Evolutionary conservation across 768 basidiomycete species (phyloP).

Genomic region (Rhodotorula sphaerocarpa): DNA sequence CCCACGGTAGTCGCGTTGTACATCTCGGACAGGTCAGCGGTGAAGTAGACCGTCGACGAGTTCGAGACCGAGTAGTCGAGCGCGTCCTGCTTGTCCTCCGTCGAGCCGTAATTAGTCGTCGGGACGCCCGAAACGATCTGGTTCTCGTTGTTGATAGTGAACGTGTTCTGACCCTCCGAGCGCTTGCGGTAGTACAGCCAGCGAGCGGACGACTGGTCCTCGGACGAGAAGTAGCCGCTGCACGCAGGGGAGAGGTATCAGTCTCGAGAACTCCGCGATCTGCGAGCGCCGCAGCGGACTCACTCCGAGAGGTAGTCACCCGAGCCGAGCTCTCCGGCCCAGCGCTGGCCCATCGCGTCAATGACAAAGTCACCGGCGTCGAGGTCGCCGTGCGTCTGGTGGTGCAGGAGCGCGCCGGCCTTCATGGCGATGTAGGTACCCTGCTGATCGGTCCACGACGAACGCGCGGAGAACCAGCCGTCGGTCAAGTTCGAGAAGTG

Average conservation of each 20-base stretch:
- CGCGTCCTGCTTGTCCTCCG: constrained; percentile 60
- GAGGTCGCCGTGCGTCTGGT: constrained; percentile 74
- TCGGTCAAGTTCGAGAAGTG: constrained; percentile 65
- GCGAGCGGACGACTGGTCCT: constrained; percentile 55
- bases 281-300: not conserved
- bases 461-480: constrained; percentile 86
- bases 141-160: constrained; percentile 65
- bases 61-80: constrained; percentile 67
- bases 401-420: constrained; percentile 66
- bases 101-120: constrained; percentile 56
- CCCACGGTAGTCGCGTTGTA: constrained; percentile 53
- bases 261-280: too few relatives aligned
- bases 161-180: constrained; percentile 95
- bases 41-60: constrained; percentile 66
- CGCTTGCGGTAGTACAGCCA: constrained; percentile 68
- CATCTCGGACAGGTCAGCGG: constrained; percentile 66
- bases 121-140: constrained; percentile 62
- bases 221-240: constrained; percentile 64
- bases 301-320: constrained; percentile 61
- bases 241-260: not conserved
- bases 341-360: constrained; percentile 84
- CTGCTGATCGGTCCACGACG: constrained; percentile 79
- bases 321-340: constrained; percentile 89
- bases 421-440: constrained; percentile 83
- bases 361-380: constrained; percentile 92